Conservation (phyloP, 2,329 filamentous ascomycete genomes). For the Trichoderma sp. region DNA sequence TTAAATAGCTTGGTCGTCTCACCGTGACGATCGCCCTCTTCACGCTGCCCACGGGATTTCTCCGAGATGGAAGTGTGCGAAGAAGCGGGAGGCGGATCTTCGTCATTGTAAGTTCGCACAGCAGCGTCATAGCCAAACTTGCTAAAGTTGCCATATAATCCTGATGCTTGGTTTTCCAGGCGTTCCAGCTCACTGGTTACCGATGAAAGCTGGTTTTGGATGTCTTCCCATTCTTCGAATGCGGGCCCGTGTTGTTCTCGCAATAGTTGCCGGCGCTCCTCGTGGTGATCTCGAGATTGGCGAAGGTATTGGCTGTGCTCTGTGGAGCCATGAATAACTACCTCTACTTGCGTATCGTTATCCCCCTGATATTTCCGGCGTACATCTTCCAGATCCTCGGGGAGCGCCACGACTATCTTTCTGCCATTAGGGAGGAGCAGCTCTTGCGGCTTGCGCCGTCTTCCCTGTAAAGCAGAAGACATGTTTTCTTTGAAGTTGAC, state of each 20-base stretch:
- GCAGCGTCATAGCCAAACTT: constrained; percentile 62
- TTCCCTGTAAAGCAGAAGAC: constrained; percentile 25
- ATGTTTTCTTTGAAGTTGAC: constrained; percentile 13
- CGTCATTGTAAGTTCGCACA: constrained; percentile 47
- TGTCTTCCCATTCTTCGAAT: constrained; percentile 55
- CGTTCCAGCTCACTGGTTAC: constrained; percentile 53
- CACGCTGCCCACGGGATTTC: neutral
- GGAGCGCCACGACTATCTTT: constrained; percentile 54
- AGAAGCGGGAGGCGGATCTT: constrained; percentile 21
- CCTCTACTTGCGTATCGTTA: constrained; percentile 44
- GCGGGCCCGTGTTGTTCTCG: constrained; percentile 47
- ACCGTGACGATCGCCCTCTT: constrained; percentile 33
- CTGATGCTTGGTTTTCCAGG: constrained; percentile 52
- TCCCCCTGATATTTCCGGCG: constrained; percentile 40
- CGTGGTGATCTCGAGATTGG: constrained; percentile 52
- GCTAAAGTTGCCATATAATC: constrained; percentile 58
- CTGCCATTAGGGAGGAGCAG: constrained; percentile 55
- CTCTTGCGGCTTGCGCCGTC: constrained; percentile 45
- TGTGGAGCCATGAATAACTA: constrained; percentile 56
- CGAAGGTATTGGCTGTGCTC: constrained; percentile 47
- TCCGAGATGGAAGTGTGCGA: constrained; percentile 26
- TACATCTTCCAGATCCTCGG: constrained; percentile 52
- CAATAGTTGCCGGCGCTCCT: constrained; percentile 44
- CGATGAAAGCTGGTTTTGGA: constrained; percentile 50
- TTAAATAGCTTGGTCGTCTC: constrained; percentile 55